These are phyloP conservation scores for Penicillium atrosanguineum DNA, from an alignment of 495 filamentous ascomycete species.

Conservation along the genomic window DNA sequence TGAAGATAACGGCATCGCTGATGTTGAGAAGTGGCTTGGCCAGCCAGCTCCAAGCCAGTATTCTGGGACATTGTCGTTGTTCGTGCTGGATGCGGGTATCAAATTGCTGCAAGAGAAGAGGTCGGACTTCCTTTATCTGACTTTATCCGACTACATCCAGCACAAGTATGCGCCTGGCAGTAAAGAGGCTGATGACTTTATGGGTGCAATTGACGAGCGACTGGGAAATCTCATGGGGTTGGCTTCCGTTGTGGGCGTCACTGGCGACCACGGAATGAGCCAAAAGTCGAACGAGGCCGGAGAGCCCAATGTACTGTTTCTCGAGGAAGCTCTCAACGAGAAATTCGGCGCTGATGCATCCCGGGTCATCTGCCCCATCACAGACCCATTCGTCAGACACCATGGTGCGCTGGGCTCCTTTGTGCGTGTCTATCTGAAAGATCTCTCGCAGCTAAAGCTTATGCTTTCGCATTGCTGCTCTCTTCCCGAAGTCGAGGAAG, in stretches of 20 bases:
- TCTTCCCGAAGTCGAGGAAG: slow-evolving; percentile 30
- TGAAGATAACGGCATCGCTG: slow-evolving; percentile 22
- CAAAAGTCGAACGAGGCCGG: slow-evolving; percentile 26
- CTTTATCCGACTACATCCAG: slow-evolving; percentile 39
- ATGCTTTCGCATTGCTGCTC: slow-evolving; percentile 14
- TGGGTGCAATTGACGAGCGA: slow-evolving; percentile 26
- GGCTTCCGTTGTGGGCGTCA: slow-evolving; percentile 28
- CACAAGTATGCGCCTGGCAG: slow-evolving; percentile 35
- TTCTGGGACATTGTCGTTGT: slow-evolving; percentile 35
- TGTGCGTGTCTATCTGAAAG: slow-evolving; percentile 32
- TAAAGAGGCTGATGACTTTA: slow-evolving; percentile 32
- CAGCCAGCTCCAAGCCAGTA: slow-evolving; percentile 29
- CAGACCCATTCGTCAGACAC: slow-evolving; percentile 36
- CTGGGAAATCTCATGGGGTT: slow-evolving; percentile 21
- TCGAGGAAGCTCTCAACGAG: slow-evolving; percentile 28
- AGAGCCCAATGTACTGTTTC: slow-evolving; percentile 34
- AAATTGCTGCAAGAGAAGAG: slow-evolving; percentile 32
- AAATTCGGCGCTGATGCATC: slow-evolving; percentile 23
- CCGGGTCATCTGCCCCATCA: slow-evolving; percentile 39
- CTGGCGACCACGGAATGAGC: slow-evolving; percentile 40
- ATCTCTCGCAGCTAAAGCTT: slow-evolving; percentile 5
- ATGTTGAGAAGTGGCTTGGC: slow-evolving; percentile 34
- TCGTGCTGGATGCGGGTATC: slow-evolving; percentile 38
- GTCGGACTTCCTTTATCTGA: slow-evolving; percentile 39
- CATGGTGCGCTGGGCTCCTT: slow-evolving; percentile 37